These are phyloP conservation scores for Colletotrichum sp. DNA, from an alignment of 2,329 filamentous ascomycete species.

Conservation along the genomic window DNA sequence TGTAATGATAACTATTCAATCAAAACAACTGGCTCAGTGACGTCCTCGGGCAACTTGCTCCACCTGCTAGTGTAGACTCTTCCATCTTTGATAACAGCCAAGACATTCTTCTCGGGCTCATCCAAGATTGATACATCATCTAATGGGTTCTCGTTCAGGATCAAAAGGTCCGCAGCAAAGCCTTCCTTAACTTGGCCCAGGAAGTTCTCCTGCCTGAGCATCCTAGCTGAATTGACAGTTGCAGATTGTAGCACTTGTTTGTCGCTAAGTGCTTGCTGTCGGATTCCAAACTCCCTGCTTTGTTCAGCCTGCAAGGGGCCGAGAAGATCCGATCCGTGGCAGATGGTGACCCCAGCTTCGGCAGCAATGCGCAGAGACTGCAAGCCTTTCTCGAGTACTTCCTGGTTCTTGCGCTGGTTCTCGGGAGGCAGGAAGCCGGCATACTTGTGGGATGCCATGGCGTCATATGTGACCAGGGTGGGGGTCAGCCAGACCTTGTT, in stretches of 20 bases:
- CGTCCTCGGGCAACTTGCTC: conserved; percentile 24
- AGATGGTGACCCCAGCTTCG: conserved; percentile 59
- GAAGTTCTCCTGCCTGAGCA: conserved; percentile 48
- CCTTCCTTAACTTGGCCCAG: conserved; percentile 57
- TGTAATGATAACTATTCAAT: not conserved
- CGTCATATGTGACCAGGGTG: conserved; percentile 57
- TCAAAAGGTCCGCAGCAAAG: conserved; percentile 57
- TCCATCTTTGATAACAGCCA: conserved; percentile 61
- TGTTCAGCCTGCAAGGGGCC: conserved; percentile 35
- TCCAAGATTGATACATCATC: conserved; percentile 59
- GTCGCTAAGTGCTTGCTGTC: conserved; percentile 26
- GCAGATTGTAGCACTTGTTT: conserved; percentile 32
- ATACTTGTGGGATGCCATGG: conserved; percentile 50
- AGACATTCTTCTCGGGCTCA: conserved; percentile 48
- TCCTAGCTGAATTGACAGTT: conserved; percentile 53
- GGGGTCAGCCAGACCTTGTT: conserved; percentile 56
- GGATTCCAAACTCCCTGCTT: conserved; percentile 36
- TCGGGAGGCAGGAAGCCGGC: conserved; percentile 47
- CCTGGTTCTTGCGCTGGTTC: conserved; percentile 53
- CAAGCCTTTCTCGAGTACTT: conserved; percentile 53
- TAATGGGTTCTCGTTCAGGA: conserved; percentile 58
- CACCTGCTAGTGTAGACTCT: conserved; percentile 39
- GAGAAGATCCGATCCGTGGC: conserved; percentile 52
- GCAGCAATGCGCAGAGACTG: conserved; percentile 51
- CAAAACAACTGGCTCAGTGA: conserved; percentile 9